phyloP scores from a whole-genome alignment of 2,329 filamentous ascomycete genomes.

The Hymenotorrendiella dingleyae region DNA sequence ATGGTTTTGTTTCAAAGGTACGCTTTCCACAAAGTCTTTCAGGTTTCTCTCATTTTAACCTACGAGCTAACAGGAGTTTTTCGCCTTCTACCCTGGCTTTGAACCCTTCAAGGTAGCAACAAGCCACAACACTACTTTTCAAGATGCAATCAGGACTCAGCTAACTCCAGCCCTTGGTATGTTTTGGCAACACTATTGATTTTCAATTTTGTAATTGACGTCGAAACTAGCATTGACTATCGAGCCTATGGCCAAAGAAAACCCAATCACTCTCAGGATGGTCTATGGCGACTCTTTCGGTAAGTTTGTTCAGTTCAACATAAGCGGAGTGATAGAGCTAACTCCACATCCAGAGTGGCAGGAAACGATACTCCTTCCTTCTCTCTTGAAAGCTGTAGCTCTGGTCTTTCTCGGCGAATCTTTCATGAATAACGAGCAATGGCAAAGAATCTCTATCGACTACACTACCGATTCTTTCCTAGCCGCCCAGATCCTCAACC shows the following conservation, averaged over 20 bases:
- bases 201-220: background rate
- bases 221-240: conserved; percentile 31
- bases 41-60: background rate
- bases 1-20: conserved; percentile 33
- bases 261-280: conserved; percentile 28
- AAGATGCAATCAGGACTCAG: conserved; percentile 30
- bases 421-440: conserved; percentile 40
- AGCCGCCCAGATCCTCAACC: conserved; percentile 34
- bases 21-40: no score
- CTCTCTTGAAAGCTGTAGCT: conserved; percentile 39
- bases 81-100: conserved; percentile 31
- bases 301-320: no score
- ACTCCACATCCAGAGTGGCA: conserved; percentile 39
- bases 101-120: conserved; percentile 25
- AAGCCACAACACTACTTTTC: conserved; percentile 23
- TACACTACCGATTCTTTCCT: conserved; percentile 38
- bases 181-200: background rate
- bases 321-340: no score
- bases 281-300: conserved; percentile 30
- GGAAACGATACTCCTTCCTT: conserved; percentile 31
- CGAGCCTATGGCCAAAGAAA: conserved; percentile 33
- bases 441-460: conserved; percentile 39
- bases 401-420: conserved; percentile 42
- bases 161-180: conserved; percentile 30
- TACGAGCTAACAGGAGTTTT: conserved; percentile 29